Evolutionary conservation across 1,284 basidiomycete species (phyloP).

Genomic region (Ustilago bromivora): DNA sequence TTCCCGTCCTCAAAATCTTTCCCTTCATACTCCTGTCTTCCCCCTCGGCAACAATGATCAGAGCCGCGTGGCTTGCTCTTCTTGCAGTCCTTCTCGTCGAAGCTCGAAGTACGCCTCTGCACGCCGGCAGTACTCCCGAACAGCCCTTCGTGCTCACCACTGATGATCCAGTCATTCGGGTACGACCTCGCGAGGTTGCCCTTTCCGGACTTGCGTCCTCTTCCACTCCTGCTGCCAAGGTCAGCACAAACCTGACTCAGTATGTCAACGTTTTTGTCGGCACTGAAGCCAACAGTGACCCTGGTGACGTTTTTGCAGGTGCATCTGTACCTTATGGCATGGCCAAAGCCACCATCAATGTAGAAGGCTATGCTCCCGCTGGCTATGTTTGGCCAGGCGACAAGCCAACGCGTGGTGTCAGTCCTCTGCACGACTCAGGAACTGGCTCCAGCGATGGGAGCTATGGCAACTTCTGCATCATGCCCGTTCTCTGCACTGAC

Average conservation of each 20-base stretch:
- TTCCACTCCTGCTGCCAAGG: not conserved
- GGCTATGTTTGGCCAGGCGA: constrained; percentile 52
- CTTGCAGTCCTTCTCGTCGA: constrained; percentile 10
- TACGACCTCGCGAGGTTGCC: constrained; percentile 1
- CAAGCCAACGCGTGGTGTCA: constrained; percentile 56
- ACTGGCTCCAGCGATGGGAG: constrained; percentile 59
- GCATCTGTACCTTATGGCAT: constrained; percentile 61
- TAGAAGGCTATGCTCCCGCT: constrained; percentile 60
- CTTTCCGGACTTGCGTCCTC: not conserved
- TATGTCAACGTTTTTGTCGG: constrained; percentile 50
- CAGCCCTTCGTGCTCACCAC: constrained; percentile 14
- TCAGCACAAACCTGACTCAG: constrained; percentile 24
- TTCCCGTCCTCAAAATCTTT: not conserved
- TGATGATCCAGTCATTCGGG: not conserved
- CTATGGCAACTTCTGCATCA: constrained; percentile 61
- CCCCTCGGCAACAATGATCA: constrained; percentile 4
- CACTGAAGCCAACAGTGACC: constrained; percentile 42
- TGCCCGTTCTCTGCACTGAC: constrained; percentile 57
- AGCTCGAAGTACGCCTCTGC: constrained; percentile 11
- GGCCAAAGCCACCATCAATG: constrained; percentile 60
- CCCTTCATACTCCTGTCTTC: not conserved
- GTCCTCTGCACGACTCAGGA: constrained; percentile 59
- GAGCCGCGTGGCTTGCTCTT: constrained; percentile 3
- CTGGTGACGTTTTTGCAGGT: constrained; percentile 57
- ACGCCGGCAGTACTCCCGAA: constrained; percentile 15